Conservation (phyloP, 2,329 filamentous ascomycete genomes). For the Aspergillus aculeatus region DNA sequence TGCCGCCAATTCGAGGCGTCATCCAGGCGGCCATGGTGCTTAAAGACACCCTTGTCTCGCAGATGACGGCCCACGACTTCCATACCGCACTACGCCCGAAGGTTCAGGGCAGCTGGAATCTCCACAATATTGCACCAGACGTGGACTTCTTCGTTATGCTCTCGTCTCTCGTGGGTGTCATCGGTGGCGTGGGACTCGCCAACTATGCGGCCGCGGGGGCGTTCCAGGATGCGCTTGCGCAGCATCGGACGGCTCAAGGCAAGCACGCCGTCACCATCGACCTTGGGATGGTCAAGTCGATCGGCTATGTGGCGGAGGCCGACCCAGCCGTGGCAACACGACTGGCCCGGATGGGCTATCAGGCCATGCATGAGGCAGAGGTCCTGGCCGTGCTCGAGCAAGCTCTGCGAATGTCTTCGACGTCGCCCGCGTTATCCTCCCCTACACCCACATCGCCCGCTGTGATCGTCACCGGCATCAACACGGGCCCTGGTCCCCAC, state of each 20-base stretch:
- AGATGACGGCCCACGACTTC: constrained; percentile 16
- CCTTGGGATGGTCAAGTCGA: neutral
- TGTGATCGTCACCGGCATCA: too few species aligned
- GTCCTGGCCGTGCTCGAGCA: too few species aligned
- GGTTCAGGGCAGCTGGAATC: constrained; percentile 21
- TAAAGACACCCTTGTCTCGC: constrained; percentile 12
- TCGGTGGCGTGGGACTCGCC: constrained; percentile 28
- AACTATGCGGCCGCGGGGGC: constrained; percentile 35
- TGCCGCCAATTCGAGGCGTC: constrained; percentile 11
- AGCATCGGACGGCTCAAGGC: constrained; percentile 26
- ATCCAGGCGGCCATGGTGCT: constrained; percentile 20
- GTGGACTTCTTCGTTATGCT: constrained; percentile 65
- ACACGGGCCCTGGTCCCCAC: too few species aligned
- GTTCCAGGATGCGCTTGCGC: constrained; percentile 36
- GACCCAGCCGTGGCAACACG: too few species aligned
- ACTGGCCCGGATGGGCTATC: too few species aligned
- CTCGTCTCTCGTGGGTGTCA: constrained; percentile 47
- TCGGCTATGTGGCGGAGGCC: too few species aligned
- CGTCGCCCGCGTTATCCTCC: too few species aligned
- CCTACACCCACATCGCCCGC: too few species aligned
- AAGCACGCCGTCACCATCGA: constrained; percentile 11
- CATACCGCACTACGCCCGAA: constrained; percentile 10
- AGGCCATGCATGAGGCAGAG: too few species aligned
- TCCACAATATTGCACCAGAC: constrained; percentile 31
- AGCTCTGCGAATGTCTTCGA: too few species aligned